Evolutionary conservation across 352 stramenopile genomes (phyloP).

Genomic region (Pythium folliculosum): DNA sequence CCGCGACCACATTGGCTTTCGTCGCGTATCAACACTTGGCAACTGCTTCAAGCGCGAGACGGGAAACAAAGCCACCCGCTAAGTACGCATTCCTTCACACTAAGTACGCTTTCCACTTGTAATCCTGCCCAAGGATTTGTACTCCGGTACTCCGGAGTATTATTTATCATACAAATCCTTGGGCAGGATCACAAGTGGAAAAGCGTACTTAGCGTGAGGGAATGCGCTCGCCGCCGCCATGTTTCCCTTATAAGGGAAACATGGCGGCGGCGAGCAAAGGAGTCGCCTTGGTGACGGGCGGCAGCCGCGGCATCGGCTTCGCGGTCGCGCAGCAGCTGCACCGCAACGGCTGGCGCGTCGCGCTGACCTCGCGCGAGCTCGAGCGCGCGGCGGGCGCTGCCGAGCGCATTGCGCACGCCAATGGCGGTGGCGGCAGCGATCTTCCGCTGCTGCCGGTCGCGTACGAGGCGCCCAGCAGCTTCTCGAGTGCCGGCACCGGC

Average conservation of each 20-base stretch:
- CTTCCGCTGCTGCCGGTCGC: conserved; percentile 45
- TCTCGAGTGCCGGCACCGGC: conserved; percentile 12
- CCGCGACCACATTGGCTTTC: conserved; percentile 59
- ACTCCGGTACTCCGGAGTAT: too few species aligned
- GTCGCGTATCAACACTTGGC: conserved; percentile 4
- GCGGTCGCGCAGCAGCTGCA: conserved; percentile 69
- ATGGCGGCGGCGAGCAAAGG: conserved; percentile 7
- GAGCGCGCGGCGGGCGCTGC: conserved; percentile 55
- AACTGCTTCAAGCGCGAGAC: not conserved
- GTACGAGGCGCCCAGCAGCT: conserved; percentile 50
- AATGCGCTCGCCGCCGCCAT: too few species aligned
- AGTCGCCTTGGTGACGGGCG: conserved; percentile 73
- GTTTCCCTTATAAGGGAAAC: conserved; percentile 5
- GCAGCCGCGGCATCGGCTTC: conserved; percentile 79
- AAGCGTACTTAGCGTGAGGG: too few species aligned
- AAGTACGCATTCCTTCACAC: conserved; percentile 17
- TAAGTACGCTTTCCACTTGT: not conserved
- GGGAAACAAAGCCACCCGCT: not conserved
- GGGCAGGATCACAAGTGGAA: too few species aligned
- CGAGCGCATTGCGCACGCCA: conserved; percentile 30
- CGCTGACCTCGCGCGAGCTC: conserved; percentile 68
- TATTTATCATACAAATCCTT: too few species aligned
- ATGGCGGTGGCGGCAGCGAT: not conserved
- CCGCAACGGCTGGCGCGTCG: conserved; percentile 63
- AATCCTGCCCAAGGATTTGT: too few species aligned